phyloP scores from a whole-genome alignment of 2,329 filamentous ascomycete species.

The Amesomyces nigricolor region DNA sequence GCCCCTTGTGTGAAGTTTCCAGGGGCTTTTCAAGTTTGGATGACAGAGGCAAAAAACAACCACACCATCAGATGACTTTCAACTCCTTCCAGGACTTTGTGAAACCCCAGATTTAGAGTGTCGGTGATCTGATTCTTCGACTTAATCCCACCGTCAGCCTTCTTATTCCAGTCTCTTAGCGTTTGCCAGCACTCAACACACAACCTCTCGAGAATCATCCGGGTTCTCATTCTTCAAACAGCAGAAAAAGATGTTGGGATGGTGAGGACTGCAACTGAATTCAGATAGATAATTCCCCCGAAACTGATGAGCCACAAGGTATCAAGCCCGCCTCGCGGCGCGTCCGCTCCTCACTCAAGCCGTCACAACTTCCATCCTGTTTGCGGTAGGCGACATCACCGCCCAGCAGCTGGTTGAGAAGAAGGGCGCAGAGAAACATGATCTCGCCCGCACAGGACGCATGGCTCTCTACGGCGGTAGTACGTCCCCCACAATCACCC shows the following conservation, averaged over 20 bases:
- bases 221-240: background rate
- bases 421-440: slow-evolving; percentile 70
- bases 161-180: too few species aligned
- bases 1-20: background rate
- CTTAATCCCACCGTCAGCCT: too few species aligned
- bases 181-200: too few species aligned
- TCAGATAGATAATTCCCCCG: background rate
- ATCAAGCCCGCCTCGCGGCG: slow-evolving; percentile 74
- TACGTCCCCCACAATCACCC: slow-evolving; percentile 36
- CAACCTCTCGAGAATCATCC: background rate
- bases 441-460: slow-evolving; percentile 63
- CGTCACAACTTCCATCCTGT: slow-evolving; percentile 84
- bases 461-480: slow-evolving; percentile 78
- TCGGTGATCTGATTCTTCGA: too few species aligned
- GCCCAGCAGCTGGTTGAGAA: slow-evolving; percentile 89
- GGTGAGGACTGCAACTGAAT: slow-evolving; percentile 1
- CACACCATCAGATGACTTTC: too few species aligned
- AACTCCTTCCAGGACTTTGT: background rate
- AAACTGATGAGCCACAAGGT: slow-evolving; percentile 49
- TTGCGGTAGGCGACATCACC: slow-evolving; percentile 83
- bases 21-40: background rate
- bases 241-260: slow-evolving; percentile 11
- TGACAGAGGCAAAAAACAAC: background rate
- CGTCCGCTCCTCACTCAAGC: slow-evolving; percentile 86
- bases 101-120: background rate